Base-by-base conservation (phyloP, 1,284 basidiomycete genomes). In the Testicularia cyperi region DNA sequence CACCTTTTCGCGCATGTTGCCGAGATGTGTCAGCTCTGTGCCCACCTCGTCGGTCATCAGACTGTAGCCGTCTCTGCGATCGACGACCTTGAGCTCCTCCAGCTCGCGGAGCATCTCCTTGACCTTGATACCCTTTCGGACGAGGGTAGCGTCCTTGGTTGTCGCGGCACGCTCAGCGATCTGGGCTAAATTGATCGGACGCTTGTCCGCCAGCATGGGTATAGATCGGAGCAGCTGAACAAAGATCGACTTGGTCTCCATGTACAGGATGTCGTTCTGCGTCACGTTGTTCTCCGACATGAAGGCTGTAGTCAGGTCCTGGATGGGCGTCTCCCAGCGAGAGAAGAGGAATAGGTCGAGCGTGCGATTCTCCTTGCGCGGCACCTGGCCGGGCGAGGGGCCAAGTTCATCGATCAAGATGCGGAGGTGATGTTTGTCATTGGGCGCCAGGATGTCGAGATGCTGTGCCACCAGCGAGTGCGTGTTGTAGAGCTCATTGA, bases 191-290 rank as follows among this genome's bases (percentile, higher is more conserved):
- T 94, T 86, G 74, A 96, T 88, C 1, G 94, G 94, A 28, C 86
- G 84, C 76, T 88, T 87, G 43, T 92, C 88, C 6, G 85, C 83
- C 2, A 86, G 81, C 42, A 45, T 38, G 0, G 94, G 94, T 56
- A 98, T 85, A 20, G 92, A 96, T 63, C 95, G 91, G 43, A 99
- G 85, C 34, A 98, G 84, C 77, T 96, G 91, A 27, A 98, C 95
- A 75, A 99, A 94, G 75, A 97, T 96, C 16, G 94, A 96, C 81
- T 99, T 99, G 57, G 95, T 89, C 78, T 99, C 95, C 91, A 98
- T 97, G 81, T 97, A 99, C 18, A 97, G 83, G 83, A 99, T 94
- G 79, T 99, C 95, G 75, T 88, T 91, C 46, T 92, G 91, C 18
- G 95, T 97, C 28, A 99, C 88, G 30, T 91, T 90, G 79, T 92